Conservation (phyloP, 1,139 yeast species). For the Magnusiomyces sp. region DNA sequence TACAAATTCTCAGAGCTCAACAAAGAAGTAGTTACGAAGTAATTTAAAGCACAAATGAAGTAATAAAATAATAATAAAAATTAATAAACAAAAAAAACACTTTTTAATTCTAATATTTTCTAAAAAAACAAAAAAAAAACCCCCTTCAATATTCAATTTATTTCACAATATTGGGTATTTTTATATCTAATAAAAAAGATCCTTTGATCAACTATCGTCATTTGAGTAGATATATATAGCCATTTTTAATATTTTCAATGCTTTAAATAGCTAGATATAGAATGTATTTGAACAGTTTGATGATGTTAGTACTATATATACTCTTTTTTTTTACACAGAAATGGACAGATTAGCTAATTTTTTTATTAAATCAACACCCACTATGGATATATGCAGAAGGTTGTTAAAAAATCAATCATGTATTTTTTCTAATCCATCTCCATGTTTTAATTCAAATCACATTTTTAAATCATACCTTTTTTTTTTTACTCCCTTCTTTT, state of each 20-base stretch:
- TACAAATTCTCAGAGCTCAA: too few species aligned
- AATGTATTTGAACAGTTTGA: neutral
- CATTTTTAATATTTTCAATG: neutral
- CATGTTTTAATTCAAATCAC: too few species aligned
- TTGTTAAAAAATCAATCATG: neutral
- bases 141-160: too few species aligned
- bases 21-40: too few species aligned
- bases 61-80: neutral
- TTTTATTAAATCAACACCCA: neutral
- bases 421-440: neutral
- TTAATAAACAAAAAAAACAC: neutral
- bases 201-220: too few species aligned
- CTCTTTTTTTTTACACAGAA: neutral
- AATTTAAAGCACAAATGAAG: neutral
- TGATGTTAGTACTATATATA: neutral
- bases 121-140: neutral
- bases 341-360: neutral
- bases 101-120: neutral
- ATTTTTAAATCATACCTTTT: neutral
- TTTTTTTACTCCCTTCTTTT: neutral
- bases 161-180: too few species aligned
- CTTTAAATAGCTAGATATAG: too few species aligned
- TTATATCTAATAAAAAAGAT: too few species aligned
- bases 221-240: neutral
- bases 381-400: too few species aligned